phyloP scores from a whole-genome alignment of 2,329 filamentous ascomycete species.

The Calonectria leucothoes region DNA sequence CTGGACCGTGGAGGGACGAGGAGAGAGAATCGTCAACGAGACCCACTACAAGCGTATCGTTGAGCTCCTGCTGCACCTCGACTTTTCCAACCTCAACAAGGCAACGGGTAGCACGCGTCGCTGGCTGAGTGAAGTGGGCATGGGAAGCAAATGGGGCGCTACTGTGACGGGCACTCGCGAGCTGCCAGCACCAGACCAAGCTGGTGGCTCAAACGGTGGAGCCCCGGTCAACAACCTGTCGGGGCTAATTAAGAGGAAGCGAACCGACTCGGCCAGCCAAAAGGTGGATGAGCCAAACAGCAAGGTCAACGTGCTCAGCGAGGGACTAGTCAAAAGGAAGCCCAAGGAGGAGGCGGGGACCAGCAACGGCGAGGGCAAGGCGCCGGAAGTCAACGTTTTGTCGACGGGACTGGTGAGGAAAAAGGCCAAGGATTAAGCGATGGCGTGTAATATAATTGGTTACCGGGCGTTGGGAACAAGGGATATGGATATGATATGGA shows the following conservation, averaged over 20 bases:
- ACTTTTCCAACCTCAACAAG: conserved; percentile 75
- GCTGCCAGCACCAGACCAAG: conserved; percentile 24
- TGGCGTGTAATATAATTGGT: conserved; percentile 14
- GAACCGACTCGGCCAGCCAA: conserved; percentile 42
- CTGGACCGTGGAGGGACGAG: conserved; percentile 73
- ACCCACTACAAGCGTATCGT: conserved; percentile 74
- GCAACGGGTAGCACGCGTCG: conserved; percentile 73
- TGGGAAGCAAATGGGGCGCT: conserved; percentile 64
- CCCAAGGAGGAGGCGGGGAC: conserved; percentile 52
- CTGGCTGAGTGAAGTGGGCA: conserved; percentile 76
- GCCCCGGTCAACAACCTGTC: conserved; percentile 59
- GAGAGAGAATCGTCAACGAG: conserved; percentile 72
- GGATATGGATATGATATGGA: not conserved
- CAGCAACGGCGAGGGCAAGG: conserved; percentile 13
- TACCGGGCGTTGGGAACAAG: conserved; percentile 21
- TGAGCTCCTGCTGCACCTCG: conserved; percentile 78
- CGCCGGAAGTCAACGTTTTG: conserved; percentile 58
- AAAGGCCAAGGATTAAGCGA: conserved; percentile 60
- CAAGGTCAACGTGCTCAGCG: conserved; percentile 59
- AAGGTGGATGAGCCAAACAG: conserved; percentile 26
- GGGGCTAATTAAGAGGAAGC: conserved; percentile 61
- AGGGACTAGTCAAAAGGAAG: conserved; percentile 65
- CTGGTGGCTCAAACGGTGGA: conserved; percentile 22
- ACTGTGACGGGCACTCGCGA: conserved; percentile 59
- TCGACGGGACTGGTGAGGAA: conserved; percentile 63